Evolutionary conservation across 148 eudicot species (phyloP).

Genomic region (Linanthus parryae): DNA sequence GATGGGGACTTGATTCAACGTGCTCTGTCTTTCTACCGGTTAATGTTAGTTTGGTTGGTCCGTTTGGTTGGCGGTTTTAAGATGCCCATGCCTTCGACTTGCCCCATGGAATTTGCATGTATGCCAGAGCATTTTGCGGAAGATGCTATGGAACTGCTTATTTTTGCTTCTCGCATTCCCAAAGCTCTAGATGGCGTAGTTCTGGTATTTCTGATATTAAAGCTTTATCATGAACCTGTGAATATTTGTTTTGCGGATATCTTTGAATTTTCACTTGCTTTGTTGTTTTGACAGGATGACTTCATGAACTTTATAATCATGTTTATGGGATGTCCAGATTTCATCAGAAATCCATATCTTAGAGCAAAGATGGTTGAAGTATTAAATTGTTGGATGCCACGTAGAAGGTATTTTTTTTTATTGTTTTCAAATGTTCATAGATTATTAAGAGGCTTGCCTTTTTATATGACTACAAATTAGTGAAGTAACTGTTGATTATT

Average conservation of each 20-base stretch:
- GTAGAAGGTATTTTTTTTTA: constrained; percentile 73
- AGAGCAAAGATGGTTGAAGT: constrained; percentile 99
- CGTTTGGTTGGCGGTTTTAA: constrained; percentile 82
- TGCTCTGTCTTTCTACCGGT: constrained; percentile 78
- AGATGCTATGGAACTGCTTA: constrained; percentile 96
- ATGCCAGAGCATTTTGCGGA: constrained; percentile 99
- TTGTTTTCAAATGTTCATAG: too few relatives aligned
- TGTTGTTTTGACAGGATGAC: constrained; percentile 60
- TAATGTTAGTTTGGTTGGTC: constrained; percentile 91
- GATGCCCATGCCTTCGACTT: constrained; percentile 75
- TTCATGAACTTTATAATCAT: constrained; percentile 97
- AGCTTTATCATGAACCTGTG: not conserved
- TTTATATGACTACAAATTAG: too few relatives aligned
- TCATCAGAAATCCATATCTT: constrained; percentile 84
- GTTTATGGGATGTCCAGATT: constrained; percentile 96
- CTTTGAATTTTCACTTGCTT: not conserved
- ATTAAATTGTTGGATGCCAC: constrained; percentile 97
- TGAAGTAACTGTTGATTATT: not conserved
- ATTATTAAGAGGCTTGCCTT: too few relatives aligned
- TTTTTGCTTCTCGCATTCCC: constrained; percentile 92
- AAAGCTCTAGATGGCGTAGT: constrained; percentile 85
- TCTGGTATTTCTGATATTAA: constrained; percentile 38
- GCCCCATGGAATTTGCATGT: constrained; percentile 89
- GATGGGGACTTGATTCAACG: constrained; percentile 74
- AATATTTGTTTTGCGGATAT: not conserved